Evolutionary conservation across 352 stramenopile genomes (phyloP), one percentile per base, ranked within the genome.

Genomic region (Phytophthora podocarpi): DNA sequence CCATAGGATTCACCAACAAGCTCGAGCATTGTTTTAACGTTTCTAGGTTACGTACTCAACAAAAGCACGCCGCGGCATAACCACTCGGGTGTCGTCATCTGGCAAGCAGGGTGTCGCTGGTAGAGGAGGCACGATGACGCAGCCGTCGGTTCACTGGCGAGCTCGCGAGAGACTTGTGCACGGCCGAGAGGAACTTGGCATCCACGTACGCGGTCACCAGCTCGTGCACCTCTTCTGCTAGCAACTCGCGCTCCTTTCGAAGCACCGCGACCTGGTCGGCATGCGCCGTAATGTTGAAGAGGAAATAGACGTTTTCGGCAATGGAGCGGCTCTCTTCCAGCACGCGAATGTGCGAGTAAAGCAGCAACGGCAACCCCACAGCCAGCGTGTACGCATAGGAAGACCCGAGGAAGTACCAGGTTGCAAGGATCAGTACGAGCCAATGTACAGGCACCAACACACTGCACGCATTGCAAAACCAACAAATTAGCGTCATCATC

Each of bases 321-420:
- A 91, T 78, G n/a, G 81, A 84, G 12, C 83, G 81, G 41, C 83
- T 83, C 54, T 93, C 83, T 69, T 91, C 83, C 1, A 93, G 54
- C 52, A 93, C 81, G 31, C 78, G 80, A 52, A 90, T 93, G 65
- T 90, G 81, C 51, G 79, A 90, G 50, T 91, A 91, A 26, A 93
- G 69, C 28, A 91, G 67, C 43, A 93, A 23, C 3, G 83, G 83
- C 4, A 93, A 59, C 0, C 70, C 71, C 15, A 91, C 53, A 1
- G 78, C 78, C 32, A 93, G 58, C 15, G 57, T 63, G 40, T 89
- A 90, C 8, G 81, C 83, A 55, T 87, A 90, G 4, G 65, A 63
- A 27, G 79, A 77, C 8, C 79, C 83, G 0, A 87, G 39, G 13
- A 88, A 71, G 28, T 74, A 74, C 79, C 79, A 88, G 1, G 71